These are phyloP conservation scores for Phytopythium boreale DNA, from an alignment of 352 stramenopile genomes.

Conservation along the genomic window DNA sequence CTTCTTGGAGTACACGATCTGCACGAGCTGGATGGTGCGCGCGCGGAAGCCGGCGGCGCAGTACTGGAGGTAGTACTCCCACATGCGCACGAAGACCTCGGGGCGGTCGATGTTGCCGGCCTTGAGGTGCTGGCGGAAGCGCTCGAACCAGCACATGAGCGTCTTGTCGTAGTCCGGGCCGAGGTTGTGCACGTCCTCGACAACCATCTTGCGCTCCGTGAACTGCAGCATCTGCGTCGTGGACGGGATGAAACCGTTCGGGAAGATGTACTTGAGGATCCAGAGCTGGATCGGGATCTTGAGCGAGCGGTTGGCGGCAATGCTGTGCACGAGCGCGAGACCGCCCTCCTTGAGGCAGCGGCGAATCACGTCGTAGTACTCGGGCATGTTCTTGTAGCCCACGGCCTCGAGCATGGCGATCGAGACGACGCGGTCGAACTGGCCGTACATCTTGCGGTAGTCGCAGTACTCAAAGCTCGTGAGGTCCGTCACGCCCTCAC, in stretches of 20 bases:
- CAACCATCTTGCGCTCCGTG: constrained; percentile 74
- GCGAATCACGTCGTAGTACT: constrained; percentile 83
- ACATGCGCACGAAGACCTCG: constrained; percentile 87
- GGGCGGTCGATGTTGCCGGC: constrained; percentile 72
- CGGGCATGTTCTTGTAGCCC: constrained; percentile 85
- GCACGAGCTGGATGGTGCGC: constrained; percentile 80
- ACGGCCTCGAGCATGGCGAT: constrained; percentile 90
- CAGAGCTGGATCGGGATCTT: constrained; percentile 83
- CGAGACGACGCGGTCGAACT: constrained; percentile 87
- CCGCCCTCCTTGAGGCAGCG: constrained; percentile 82
- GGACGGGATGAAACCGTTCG: constrained; percentile 84
- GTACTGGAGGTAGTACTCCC: constrained; percentile 90
- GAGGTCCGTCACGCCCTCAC: constrained; percentile 78
- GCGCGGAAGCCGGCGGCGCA: constrained; percentile 88
- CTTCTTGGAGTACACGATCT: constrained; percentile 88
- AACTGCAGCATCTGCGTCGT: constrained; percentile 72
- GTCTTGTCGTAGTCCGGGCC: constrained; percentile 90
- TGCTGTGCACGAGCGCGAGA: constrained; percentile 77
- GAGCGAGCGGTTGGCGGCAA: constrained; percentile 79
- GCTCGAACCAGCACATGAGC: constrained; percentile 85
- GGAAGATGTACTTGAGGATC: constrained; percentile 92
- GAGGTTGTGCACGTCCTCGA: constrained; percentile 86
- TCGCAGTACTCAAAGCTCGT: constrained; percentile 90
- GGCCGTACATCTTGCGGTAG: constrained; percentile 85
- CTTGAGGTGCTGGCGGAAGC: constrained; percentile 81